Evolutionary conservation across 257 asterid genomes (phyloP).

Genomic region (Oldenlandia corymbosa): DNA sequence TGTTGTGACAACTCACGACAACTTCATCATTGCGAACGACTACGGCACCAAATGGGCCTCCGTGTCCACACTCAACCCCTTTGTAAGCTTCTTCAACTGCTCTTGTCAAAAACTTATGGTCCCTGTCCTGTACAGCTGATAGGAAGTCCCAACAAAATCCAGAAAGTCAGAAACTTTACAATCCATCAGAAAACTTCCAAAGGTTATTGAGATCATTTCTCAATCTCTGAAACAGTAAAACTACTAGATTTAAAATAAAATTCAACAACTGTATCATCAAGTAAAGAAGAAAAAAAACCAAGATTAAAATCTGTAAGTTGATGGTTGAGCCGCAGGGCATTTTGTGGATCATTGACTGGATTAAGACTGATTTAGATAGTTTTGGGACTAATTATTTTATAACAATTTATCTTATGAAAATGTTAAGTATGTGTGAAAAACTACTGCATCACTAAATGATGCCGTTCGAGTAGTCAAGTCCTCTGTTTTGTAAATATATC

Average conservation of each 20-base stretch:
- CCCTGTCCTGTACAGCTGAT: conserved; percentile 88
- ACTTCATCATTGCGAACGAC: conserved; percentile 78
- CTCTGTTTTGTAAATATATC: neutral
- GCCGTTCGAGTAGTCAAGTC: neutral
- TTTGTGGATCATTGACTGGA: neutral
- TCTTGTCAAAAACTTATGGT: conserved; percentile 74
- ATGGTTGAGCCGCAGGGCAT: neutral
- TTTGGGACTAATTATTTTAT: neutral
- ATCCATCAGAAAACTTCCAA: neutral
- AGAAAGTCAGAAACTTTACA: neutral
- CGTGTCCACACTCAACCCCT: conserved; percentile 94
- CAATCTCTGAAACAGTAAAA: neutral
- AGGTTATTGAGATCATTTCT: neutral
- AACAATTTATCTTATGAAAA: neutral
- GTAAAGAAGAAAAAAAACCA: neutral
- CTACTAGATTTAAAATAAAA: neutral
- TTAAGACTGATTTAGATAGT: too few relatives aligned
- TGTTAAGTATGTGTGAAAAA: neutral
- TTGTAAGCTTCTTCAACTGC: conserved; percentile 97
- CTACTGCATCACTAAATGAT: neutral
- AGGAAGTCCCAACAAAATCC: conserved; percentile 8
- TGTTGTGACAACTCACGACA: conserved; percentile 89
- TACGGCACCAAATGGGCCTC: conserved; percentile 99
- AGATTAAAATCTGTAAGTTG: neutral
- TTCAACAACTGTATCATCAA: neutral